Evolutionary conservation across 225 moss, liverwort and hornwort genomes (phyloP), one percentile per base, ranked within the genome.

Genomic region (Antitrichia curtipendula): DNA sequence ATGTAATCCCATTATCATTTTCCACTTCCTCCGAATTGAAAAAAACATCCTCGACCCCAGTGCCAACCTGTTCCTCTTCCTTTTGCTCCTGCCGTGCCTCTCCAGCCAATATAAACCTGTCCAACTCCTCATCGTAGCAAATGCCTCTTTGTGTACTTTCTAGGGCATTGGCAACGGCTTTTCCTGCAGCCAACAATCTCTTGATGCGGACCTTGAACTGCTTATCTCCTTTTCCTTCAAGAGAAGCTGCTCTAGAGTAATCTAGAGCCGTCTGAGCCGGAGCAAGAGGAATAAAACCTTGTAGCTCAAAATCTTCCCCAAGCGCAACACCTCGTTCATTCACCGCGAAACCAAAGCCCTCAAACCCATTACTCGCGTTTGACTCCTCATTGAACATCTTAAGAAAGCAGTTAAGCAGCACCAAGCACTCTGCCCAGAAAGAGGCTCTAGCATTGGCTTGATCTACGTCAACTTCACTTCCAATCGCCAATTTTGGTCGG

Each of bases 291-390:
- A 94, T 91, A 88, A 99, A 99, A 29, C 99, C 99, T 85, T 94
- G 93, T 41, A 99, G 94, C 91, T 99, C 97, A 90, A 93, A 99
- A 87, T 99, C 97, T 86, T 99, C 99, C 94, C 92, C 95, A 80
- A 99, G 92, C 32, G 96, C 95, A 76, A 96, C 94, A 88, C 96
- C 96, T 38, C 93, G 94, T 47, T 61, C 90, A 90, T 95, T 95
- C 72, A 92, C 91, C 80, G 84, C 90, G 28, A 88, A 90, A 84
- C 84, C 87, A 50, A 90, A 82, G 34, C 88, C 92, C 73, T 78
- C 95, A 68, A 96, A 91, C 56, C 92, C 91, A 90, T 88, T 90
- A 76, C 52, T 86, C 36, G 53, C 38, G 80, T 90, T 84, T 54
- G 89, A 88, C 21, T 92, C 90, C 70, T 88, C 91, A 82, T 96